These are phyloP conservation scores for Tetrahymena elliotti DNA, from an alignment of 73 alveolate species.

Conservation along the genomic window DNA sequence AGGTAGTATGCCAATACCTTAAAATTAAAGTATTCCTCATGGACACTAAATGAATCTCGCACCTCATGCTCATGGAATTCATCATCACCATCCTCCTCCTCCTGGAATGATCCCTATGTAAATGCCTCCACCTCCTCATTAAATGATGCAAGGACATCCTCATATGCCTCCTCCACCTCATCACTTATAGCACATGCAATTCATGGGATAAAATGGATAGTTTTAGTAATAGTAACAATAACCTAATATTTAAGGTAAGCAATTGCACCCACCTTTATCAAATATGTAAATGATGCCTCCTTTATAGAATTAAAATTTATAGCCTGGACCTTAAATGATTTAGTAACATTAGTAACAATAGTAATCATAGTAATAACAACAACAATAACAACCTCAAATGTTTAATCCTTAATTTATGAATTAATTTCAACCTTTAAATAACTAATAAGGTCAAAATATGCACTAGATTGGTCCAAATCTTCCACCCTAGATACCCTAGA, in stretches of 20 bases:
- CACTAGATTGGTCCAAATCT: background rate
- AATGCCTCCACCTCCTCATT: background rate
- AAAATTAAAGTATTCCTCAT: background rate
- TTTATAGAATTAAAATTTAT: background rate
- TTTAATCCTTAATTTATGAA: background rate
- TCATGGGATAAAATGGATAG: background rate
- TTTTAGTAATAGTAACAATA: background rate
- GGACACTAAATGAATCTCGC: background rate
- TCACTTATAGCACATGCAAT: background rate
- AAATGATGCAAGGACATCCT: background rate
- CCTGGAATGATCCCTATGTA: background rate
- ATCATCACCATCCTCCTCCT: background rate
- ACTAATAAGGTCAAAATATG: background rate
- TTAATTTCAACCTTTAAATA: background rate
- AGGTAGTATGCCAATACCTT: background rate
- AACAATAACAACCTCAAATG: background rate
- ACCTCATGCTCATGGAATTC: background rate
- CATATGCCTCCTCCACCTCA: background rate
- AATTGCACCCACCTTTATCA: background rate
- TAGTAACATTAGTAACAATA: background rate
- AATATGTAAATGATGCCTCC: background rate
- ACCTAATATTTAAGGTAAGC: background rate
- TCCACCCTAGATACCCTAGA: background rate
- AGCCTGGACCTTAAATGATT: background rate
- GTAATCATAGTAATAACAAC: background rate